Base-by-base conservation (phyloP, 306 rosid species). In the Mimosa bimucronata region DNA sequence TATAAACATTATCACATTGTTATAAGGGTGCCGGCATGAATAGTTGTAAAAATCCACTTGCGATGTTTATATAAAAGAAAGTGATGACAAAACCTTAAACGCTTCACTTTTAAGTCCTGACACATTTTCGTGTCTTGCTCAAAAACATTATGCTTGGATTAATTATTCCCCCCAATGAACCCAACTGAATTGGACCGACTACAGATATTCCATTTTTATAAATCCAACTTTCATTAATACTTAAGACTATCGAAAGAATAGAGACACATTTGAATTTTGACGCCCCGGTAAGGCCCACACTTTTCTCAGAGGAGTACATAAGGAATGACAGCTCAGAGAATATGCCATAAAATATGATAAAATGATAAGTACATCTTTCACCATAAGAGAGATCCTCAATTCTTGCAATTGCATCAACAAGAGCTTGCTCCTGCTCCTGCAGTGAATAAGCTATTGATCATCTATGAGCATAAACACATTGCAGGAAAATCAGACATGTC, bases 401-500 rank as follows among this genome's bases (percentile, higher is more conserved):
- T 86, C 86, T 94, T 48, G 92, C 82, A 81, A 94, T 87, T 37
- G 98, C 98, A 83, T 94, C 97, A 5, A 94, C 67, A 76, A 94
- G 97, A 71, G 98, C 87, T 84, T 91, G 97, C 78, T 94, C 98
- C 57, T 94, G 98, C 16, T 92, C 98, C 98, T 94, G 91, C 81
- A 40, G 66, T 21, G 70, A 65, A 75, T 71, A 71, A 37, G 69
- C 60, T 31, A 73, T 13, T 66, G 70, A 82, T 82, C 75, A 79
- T 66, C 58, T 60, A 61, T 61, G 38, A 61, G 15, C 40, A 61
- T 13, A 29, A 61, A 29, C 14, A 26, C 61, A 12, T 40, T n/a
- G 76, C 62, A 67, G 46, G 77, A 64, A 37, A 58, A 53, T 46
- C 66, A 66, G 71, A 67, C 2, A 18, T 70, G 53, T 61, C 38